phyloP scores from a whole-genome alignment of 129 eudicot species.

The Smallanthus sonchifolius region DNA sequence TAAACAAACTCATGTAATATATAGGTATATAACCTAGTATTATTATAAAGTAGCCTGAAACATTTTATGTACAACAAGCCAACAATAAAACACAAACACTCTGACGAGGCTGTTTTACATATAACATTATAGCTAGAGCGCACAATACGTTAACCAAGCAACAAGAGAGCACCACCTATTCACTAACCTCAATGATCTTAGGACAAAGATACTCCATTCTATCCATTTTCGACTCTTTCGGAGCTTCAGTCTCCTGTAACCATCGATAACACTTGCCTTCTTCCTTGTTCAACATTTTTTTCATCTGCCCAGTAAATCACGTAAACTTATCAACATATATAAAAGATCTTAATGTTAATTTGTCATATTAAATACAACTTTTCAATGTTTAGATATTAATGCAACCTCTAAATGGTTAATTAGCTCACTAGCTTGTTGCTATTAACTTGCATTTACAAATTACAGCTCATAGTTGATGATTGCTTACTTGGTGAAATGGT shows the following conservation, averaged over 20 bases:
- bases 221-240: background rate
- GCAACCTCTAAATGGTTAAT: no score
- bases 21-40: background rate
- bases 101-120: background rate
- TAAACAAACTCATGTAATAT: background rate
- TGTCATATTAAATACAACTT: background rate
- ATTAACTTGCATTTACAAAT: background rate
- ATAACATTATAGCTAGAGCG: background rate
- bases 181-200: background rate
- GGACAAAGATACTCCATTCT: background rate
- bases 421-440: no score
- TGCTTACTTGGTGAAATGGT: conserved; percentile 49
- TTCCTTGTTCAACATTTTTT: background rate
- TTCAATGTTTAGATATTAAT: background rate
- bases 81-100: background rate
- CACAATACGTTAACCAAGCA: background rate
- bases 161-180: background rate
- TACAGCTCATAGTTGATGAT: background rate
- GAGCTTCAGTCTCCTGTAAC: background rate
- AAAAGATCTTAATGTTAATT: background rate
- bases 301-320: background rate
- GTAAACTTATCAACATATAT: background rate
- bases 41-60: background rate
- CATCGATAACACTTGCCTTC: background rate
- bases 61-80: background rate